Base-by-base conservation (phyloP, 257 asterid genomes). In the Apocynum venetum region DNA sequence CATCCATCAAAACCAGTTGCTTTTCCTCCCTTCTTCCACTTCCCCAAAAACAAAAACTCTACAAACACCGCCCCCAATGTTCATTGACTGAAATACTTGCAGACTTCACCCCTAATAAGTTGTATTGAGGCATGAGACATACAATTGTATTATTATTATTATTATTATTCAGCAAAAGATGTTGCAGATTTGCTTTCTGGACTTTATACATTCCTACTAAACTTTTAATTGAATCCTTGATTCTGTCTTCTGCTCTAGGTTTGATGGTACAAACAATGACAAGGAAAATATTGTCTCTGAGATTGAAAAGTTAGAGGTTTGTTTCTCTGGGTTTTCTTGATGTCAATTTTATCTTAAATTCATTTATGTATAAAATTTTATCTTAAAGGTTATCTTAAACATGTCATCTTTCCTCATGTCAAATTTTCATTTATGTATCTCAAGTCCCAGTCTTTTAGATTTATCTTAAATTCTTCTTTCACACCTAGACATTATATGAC, bases 251-350 rank as follows among this genome's bases (percentile, higher is more conserved):
- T 65, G 79, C 79, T 80, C 76, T 89, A 95, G 99, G 91, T 86
- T 87, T 86, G 92, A 85, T 76, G 91, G 83, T 35, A 65, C 13
- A 63, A 65, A 83, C 69, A 73, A 11, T 59, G 83, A 86, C 60
- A 80, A 83, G 83, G 91, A 85, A 61, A 86, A 84, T 74, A 71
- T 79, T 43, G 79, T 73, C 71, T 84, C 88, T 63, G 93, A 90
- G 87, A 77, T 96, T 84, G 87, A 84, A 4, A 82, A 87, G 76
- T 87, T 96, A 82, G 87, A 91, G 97, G 99, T 96, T 81, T 56
- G 85, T 83, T 43, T 70, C 7, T 25, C 31, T 25, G 31, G 7
- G 67, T 53, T 20, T 53, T 13, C 36, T 59, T 4, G 65, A 59
- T 59, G 65, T 36, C 38, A 25, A 25, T 25, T 25, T 25, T 25